Conservation (phyloP, 1,139 yeast species). For the Casaregolazyma suthepensis region DNA sequence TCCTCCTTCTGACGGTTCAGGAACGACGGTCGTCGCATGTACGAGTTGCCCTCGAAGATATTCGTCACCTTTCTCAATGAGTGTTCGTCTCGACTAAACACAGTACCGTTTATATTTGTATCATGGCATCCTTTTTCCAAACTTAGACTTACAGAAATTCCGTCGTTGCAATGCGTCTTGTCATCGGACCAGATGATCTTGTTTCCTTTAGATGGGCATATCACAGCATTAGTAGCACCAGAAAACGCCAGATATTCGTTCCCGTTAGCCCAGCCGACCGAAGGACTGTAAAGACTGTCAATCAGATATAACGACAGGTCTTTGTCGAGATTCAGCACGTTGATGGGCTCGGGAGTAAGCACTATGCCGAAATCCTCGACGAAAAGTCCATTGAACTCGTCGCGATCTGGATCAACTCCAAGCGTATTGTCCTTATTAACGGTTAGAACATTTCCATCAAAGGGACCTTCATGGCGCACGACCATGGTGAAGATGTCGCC, state of each 20-base stretch:
- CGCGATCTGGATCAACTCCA: constrained; percentile 12
- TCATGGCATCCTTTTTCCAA: neutral
- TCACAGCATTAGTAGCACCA: constrained; percentile 9
- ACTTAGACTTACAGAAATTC: constrained; percentile 10
- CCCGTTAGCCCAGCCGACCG: constrained; percentile 18
- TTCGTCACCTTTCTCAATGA: neutral
- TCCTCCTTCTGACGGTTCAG: neutral
- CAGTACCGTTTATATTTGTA: neutral
- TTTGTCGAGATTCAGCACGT: constrained; percentile 19
- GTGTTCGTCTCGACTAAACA: neutral
- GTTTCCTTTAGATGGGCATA: constrained; percentile 14
- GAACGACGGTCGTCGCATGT: neutral
- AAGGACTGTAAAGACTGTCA: constrained; percentile 17
- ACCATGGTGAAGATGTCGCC: neutral
- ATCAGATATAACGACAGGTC: constrained; percentile 14
- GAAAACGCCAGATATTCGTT: constrained; percentile 10
- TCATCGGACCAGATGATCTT: constrained; percentile 12
- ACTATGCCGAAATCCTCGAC: constrained; percentile 20
- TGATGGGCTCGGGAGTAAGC: constrained; percentile 26
- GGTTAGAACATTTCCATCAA: neutral
- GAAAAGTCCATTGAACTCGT: constrained; percentile 23
- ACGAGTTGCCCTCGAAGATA: neutral
- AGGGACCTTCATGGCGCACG: neutral
- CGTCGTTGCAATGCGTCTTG: constrained; percentile 12
- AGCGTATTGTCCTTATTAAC: neutral